These are phyloP conservation scores for Echinochloa phyllopogon DNA, from an alignment of 176 grass and related monocot species.

Conservation along the genomic window DNA sequence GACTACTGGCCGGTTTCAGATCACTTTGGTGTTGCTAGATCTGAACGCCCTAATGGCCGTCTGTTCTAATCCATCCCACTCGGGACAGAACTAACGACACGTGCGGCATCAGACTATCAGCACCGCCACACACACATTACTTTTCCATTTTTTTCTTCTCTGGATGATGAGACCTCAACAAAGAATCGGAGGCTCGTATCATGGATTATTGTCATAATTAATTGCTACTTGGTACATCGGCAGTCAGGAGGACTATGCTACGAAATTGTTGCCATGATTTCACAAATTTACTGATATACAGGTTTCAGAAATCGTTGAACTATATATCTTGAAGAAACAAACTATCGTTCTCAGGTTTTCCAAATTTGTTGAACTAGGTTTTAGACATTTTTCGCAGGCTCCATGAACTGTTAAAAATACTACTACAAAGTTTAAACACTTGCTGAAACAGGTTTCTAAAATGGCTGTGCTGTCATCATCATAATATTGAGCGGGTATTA, in stretches of 20 bases:
- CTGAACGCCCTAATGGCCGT: not conserved
- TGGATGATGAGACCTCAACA: conserved; percentile 8
- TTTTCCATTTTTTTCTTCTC: not conserved
- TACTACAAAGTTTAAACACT: too few species aligned
- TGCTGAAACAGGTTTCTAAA: too few species aligned
- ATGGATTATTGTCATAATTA: conserved; percentile 17
- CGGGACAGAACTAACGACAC: not conserved
- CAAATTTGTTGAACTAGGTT: not conserved
- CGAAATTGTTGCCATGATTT: not conserved
- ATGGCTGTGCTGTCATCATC: too few species aligned
- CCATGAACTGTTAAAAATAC: too few species aligned
- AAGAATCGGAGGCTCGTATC: not conserved
- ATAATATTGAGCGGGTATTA: too few species aligned
- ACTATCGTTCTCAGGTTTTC: not conserved
- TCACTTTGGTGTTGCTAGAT: conserved; percentile 2
- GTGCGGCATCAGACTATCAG: not conserved
- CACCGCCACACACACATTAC: not conserved
- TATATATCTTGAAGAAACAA: not conserved
- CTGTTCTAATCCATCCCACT: not conserved
- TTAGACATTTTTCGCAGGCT: too few species aligned
- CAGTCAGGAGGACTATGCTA: not conserved
- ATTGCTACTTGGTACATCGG: conserved; percentile 1
- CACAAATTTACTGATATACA: not conserved
- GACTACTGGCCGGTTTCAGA: not conserved
- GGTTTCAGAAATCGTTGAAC: not conserved